Evolutionary conservation across 2,329 filamentous ascomycete genomes (phyloP).

Genomic region (Pestalotiopsis sp.): DNA sequence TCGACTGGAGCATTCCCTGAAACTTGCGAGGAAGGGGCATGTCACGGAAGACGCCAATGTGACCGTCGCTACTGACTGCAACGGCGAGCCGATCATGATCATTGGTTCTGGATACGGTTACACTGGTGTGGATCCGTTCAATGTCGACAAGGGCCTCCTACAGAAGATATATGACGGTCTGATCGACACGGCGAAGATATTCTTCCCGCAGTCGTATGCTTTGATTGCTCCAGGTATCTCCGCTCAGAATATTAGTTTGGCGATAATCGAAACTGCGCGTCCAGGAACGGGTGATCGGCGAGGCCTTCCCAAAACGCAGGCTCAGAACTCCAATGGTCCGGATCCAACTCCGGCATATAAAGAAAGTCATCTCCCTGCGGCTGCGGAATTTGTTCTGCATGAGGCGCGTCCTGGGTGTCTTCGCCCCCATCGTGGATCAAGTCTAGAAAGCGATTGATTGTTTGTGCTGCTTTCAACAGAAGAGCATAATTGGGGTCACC

Average conservation of each 20-base stretch:
- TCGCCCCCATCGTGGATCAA: background rate
- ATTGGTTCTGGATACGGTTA: constrained; percentile 16
- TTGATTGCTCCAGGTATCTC: too few species aligned
- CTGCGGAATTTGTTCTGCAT: background rate
- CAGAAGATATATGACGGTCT: constrained; percentile 9
- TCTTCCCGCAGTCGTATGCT: background rate
- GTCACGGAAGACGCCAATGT: constrained; percentile 15
- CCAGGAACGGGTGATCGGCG: constrained; percentile 28
- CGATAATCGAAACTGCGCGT: background rate
- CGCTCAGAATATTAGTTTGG: background rate
- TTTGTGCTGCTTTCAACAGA: background rate
- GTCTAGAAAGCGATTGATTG: background rate
- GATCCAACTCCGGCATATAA: too few species aligned
- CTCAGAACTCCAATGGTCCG: constrained; percentile 28
- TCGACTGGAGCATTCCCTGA: constrained; percentile 13
- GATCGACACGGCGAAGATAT: background rate
- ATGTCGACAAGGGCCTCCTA: constrained; percentile 10
- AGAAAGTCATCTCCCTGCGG: background rate
- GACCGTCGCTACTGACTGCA: constrained; percentile 13
- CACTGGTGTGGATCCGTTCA: constrained; percentile 13
- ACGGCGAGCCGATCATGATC: constrained; percentile 15
- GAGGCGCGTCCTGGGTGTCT: background rate
- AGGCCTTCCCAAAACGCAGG: constrained; percentile 33
- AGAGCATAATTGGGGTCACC: background rate
- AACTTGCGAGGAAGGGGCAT: constrained; percentile 13